Evolutionary conservation across 139 green algal species (phyloP).

Genomic region (Chlamydomonas incerta): DNA sequence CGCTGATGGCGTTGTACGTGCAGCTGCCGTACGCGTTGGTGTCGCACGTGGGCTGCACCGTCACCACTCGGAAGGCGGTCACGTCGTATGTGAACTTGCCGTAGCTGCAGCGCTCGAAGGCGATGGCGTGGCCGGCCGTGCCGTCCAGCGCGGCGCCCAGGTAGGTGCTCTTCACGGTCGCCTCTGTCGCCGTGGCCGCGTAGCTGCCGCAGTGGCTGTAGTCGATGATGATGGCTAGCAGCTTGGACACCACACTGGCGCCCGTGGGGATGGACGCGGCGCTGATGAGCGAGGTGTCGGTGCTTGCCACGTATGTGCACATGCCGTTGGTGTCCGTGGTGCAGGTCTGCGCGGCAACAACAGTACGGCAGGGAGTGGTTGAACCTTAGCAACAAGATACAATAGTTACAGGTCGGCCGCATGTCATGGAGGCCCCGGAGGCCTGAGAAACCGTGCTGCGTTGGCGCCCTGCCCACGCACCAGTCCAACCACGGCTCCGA

Average conservation of each 20-base stretch:
- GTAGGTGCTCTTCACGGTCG: not conserved
- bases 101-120: constrained; percentile 17
- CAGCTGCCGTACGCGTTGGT: not conserved
- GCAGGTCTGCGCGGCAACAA: no score
- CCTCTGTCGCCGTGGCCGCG: no score
- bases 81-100: not conserved
- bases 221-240: no score
- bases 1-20: not conserved
- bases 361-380: no score
- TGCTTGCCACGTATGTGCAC: not conserved
- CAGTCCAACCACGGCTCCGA: not conserved
- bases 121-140: not conserved
- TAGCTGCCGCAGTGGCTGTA: no score
- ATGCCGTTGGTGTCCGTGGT: not conserved
- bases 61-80: not conserved
- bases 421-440: no score
- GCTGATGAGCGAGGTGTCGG: not conserved
- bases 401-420: no score
- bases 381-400: no score
- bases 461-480: no score
- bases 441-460: no score
- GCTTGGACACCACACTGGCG: no score
- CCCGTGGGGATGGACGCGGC: no score
- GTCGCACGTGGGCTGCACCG: not conserved
- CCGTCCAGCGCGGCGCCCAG: not conserved